phyloP scores from a whole-genome alignment of 2,329 filamentous ascomycete species.

The Sclerotinia sclerotiorum region DNA sequence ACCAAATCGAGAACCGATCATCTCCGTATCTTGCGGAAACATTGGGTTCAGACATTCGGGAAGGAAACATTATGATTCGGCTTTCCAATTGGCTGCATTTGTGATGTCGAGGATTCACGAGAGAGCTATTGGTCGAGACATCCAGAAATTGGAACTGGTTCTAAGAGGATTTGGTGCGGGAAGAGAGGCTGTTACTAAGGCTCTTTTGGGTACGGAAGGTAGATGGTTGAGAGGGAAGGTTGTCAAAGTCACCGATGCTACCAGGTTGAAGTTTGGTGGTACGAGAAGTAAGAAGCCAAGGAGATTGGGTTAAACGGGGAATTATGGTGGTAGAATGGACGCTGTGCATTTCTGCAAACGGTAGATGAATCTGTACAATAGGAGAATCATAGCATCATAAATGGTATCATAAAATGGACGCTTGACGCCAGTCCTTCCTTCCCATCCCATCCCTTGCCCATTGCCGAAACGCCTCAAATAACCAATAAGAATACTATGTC shows the following conservation, averaged over 20 bases:
- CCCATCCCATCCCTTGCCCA: conserved; percentile 22
- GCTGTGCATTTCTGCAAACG: conserved; percentile 25
- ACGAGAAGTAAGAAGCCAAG: conserved; percentile 81
- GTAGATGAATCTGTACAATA: conserved; percentile 25
- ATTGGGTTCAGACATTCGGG: conserved; percentile 86
- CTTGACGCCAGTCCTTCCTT: conserved; percentile 20
- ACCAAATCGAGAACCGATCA: conserved; percentile 74
- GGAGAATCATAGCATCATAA: conserved; percentile 28
- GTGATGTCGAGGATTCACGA: conserved; percentile 83
- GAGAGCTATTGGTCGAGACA: conserved; percentile 72
- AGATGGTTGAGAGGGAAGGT: conserved; percentile 72
- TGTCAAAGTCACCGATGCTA: conserved; percentile 77
- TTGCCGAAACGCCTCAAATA: conserved; percentile 25
- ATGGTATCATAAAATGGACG: conserved; percentile 29
- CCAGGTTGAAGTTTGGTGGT: conserved; percentile 93
- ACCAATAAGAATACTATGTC: conserved; percentile 8
- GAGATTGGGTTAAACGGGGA: conserved; percentile 55
- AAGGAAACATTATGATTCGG: conserved; percentile 83
- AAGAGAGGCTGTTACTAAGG: conserved; percentile 86
- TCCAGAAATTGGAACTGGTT: conserved; percentile 74
- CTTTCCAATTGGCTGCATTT: conserved; percentile 84
- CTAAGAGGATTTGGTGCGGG: conserved; percentile 84
- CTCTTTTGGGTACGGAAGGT: conserved; percentile 83
- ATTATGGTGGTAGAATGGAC: not conserved
- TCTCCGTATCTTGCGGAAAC: conserved; percentile 80